Evolutionary conservation across 2,329 filamentous ascomycete species (phyloP).

Genomic region (Gremmenia infestans): DNA sequence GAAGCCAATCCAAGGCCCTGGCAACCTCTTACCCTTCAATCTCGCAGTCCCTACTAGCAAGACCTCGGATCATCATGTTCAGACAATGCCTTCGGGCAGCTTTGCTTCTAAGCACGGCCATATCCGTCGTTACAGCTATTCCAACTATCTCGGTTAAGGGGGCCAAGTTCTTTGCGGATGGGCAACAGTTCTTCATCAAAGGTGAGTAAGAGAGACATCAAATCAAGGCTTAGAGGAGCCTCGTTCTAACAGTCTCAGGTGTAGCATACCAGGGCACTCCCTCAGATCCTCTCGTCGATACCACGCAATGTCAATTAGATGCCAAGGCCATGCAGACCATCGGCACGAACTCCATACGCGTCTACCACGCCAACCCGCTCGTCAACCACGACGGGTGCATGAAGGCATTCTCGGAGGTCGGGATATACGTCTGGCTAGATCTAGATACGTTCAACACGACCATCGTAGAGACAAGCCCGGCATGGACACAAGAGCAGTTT

Average conservation of each 20-base stretch:
- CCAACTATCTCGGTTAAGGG: conserved; percentile 26
- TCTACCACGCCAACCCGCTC: conserved; percentile 76
- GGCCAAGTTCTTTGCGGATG: conserved; percentile 26
- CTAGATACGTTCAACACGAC: conserved; percentile 70
- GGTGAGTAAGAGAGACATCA: conserved; percentile 31
- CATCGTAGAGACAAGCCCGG: conserved; percentile 55
- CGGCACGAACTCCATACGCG: conserved; percentile 77
- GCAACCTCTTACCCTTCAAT: neutral
- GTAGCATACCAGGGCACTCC: conserved; percentile 63
- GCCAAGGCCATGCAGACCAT: conserved; percentile 71
- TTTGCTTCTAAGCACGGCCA: conserved; percentile 11
- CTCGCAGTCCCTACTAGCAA: neutral
- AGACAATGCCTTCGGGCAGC: conserved; percentile 5
- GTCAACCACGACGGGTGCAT: conserved; percentile 75
- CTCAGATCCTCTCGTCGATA: conserved; percentile 73
- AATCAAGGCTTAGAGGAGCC: conserved; percentile 43
- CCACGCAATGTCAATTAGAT: conserved; percentile 71
- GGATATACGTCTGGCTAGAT: conserved; percentile 82
- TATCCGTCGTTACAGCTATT: conserved; percentile 9
- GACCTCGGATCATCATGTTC: conserved; percentile 11
- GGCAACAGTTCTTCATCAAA: conserved; percentile 28
- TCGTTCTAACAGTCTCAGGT: conserved; percentile 53
- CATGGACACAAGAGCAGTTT: conserved; percentile 69
- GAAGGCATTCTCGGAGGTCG: conserved; percentile 68
- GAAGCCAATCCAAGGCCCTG: no score